phyloP scores from a whole-genome alignment of 805 yeast species.

The Pichia manshurica region DNA sequence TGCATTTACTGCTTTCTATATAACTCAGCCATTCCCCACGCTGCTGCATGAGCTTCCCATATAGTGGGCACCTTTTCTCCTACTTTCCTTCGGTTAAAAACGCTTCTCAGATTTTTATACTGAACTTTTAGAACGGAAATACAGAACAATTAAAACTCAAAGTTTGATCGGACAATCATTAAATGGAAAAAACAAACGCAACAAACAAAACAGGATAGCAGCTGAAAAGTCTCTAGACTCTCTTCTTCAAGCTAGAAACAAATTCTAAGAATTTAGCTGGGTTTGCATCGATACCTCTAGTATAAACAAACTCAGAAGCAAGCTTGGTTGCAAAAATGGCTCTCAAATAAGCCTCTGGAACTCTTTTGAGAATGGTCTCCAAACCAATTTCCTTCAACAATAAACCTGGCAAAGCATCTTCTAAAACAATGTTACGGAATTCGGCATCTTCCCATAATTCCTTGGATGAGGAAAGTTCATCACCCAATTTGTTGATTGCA shows the following conservation, averaged over 20 bases:
- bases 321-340: constrained; percentile 85
- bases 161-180: too few species aligned
- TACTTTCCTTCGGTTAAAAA: too few species aligned
- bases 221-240: not conserved
- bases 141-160: too few species aligned
- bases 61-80: too few species aligned
- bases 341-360: constrained; percentile 81
- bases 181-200: too few species aligned
- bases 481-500: constrained; percentile 66
- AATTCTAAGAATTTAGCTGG: constrained; percentile 73
- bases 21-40: too few species aligned
- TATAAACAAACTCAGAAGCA: constrained; percentile 80
- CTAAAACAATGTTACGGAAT: constrained; percentile 72
- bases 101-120: too few species aligned
- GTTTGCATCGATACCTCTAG: constrained; percentile 73
- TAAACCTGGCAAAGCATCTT: constrained; percentile 71
- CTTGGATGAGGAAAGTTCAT: constrained; percentile 69
- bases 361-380: constrained; percentile 61
- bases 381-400: constrained; percentile 62
- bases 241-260: constrained; percentile 51
- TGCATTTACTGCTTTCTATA: too few species aligned
- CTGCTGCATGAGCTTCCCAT: too few species aligned
- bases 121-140: too few species aligned
- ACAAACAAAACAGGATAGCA: too few species aligned
- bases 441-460: constrained; percentile 82